Base-by-base conservation (phyloP, 176 grass and related monocot species). In the Oryza punctata region DNA sequence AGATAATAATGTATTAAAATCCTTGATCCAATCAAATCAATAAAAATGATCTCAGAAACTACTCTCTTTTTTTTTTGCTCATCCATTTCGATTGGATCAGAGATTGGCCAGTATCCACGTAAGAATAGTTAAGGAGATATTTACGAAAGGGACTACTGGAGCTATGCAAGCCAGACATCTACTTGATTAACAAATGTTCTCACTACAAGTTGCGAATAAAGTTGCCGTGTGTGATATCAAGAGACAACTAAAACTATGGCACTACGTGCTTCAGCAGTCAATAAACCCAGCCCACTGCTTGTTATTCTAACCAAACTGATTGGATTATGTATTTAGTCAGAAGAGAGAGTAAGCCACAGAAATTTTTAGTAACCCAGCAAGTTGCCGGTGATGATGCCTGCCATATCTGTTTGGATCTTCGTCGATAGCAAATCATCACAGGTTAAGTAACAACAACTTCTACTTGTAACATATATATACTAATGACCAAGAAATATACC, bases 141-240 rank as follows among this genome's bases (percentile, higher is more conserved):
- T 83, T 82, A 67, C 19, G 88, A 82, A 45, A 69, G 79, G 35
- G 74, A 83, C 88, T 47, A 26, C 25, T 83, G 84, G 74, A 86
- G 61, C 24, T 68, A 21, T 78, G 27, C 47, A 67, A 86, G 68
- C 79, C 88, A 86, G 60, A 80, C 35, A 60, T 65, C 47, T 57
- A 13, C 73, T 82, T 29, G 60, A 83, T 73, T 73, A 89, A 71
- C 73, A 86, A 78, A 72, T 78, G 44, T 29, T 66, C 44, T 74
- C 45, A 68, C 33, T 74, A 28, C 88, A 82, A 90, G 79, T 90
- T 90, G 88, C 61, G 63, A 82, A 82, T 79, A 90, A 59, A 86
- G 2, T 73, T 73, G 68, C 29, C 67, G 73, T 78, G 61, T 68
- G 49, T 90, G 87, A 84, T 78, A 84, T 74, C 61, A 68, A 83